Evolutionary conservation across 2,329 filamentous ascomycete genomes (phyloP).

Genomic region (Colletotrichum ledebouriae): DNA sequence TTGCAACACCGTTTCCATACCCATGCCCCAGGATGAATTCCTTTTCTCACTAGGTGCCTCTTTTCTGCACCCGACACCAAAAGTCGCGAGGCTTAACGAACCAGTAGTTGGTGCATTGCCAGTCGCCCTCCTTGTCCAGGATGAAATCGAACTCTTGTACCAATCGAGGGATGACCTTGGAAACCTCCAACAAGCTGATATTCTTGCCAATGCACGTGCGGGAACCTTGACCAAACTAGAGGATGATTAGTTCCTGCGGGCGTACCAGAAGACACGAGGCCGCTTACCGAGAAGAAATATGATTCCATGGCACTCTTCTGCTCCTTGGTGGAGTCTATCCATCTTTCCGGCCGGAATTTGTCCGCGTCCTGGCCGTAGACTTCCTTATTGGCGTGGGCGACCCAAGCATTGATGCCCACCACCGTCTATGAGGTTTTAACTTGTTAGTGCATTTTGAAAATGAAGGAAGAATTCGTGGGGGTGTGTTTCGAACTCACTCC

Average conservation of each 20-base stretch:
- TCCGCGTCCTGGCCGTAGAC: slow-evolving; percentile 56
- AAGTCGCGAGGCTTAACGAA: neutral
- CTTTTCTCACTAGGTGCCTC: neutral
- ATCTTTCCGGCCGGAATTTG: slow-evolving; percentile 55
- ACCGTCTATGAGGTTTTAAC: slow-evolving; percentile 43
- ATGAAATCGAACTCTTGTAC: slow-evolving; percentile 51
- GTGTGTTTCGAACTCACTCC: slow-evolving; percentile 43
- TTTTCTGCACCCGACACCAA: neutral
- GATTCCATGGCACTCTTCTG: slow-evolving; percentile 38
- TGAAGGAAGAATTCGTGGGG: neutral
- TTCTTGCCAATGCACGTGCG: slow-evolving; percentile 61
- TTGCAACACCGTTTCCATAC: no score
- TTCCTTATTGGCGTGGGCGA: slow-evolving; percentile 55
- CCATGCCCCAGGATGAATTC: no score
- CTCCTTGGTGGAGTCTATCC: slow-evolving; percentile 46
- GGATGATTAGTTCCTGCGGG: no score
- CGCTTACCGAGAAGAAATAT: slow-evolving; percentile 26
- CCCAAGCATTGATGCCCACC: slow-evolving; percentile 58
- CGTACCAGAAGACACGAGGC: no score
- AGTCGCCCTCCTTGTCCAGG: slow-evolving; percentile 10
- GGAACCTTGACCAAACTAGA: slow-evolving; percentile 64
- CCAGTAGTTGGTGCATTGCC: neutral
- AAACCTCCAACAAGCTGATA: slow-evolving; percentile 57
- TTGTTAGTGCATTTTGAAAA: no score
- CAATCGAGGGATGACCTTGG: slow-evolving; percentile 57